phyloP scores from a whole-genome alignment of 208 protist genomes.

The Leishmania martiniquensis region DNA sequence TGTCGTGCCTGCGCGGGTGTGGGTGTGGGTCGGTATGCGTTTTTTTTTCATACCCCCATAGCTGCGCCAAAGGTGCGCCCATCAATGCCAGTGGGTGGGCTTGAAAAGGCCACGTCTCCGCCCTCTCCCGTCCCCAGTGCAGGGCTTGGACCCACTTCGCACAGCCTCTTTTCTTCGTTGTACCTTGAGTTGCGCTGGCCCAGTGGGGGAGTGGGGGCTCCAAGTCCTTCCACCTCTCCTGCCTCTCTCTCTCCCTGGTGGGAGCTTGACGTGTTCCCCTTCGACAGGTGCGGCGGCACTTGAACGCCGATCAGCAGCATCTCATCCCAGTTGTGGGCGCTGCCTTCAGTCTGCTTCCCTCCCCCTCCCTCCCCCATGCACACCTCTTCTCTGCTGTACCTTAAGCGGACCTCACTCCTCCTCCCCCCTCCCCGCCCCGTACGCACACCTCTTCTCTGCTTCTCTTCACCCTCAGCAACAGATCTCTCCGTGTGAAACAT shows the following conservation, averaged over 20 bases:
- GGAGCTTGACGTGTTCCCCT: background rate
- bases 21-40: background rate
- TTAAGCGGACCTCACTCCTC: no score
- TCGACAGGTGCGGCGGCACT: background rate
- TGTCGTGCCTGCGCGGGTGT: background rate
- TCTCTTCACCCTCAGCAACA: background rate
- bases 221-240: background rate
- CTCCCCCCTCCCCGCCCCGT: background rate
- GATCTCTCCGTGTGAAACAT: background rate
- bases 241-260: background rate
- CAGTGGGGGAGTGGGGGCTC: background rate
- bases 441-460: no score
- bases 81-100: background rate
- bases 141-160: background rate
- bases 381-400: no score
- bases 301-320: background rate
- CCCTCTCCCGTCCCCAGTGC: background rate
- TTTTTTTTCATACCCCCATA: background rate
- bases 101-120: background rate
- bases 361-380: background rate
- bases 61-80: background rate
- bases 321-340: background rate
- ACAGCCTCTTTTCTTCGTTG: background rate
- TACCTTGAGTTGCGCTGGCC: background rate
- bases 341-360: background rate